Base-by-base conservation (phyloP, 2,329 filamentous ascomycete species). In the Ophiostoma triangulosporum region DNA sequence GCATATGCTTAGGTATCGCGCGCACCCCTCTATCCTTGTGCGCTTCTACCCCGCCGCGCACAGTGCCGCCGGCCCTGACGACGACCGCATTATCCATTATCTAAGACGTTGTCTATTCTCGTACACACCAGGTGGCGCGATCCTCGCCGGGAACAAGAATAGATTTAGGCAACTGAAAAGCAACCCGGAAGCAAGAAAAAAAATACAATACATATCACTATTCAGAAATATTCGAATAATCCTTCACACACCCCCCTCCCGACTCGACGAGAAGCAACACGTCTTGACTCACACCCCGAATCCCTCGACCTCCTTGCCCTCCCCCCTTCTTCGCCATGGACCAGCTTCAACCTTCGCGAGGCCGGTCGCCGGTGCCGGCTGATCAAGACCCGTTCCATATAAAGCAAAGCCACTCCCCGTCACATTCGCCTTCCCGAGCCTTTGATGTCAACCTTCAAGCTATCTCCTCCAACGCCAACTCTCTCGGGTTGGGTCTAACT, bases 361-460 rank as follows among this genome's bases (percentile, higher is more conserved):
- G 78, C 64, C 79, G 80, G 64, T 83, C 81, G 61, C 77, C 75
- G 60, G 83, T 81, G 63, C 72, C 73, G 64, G 74, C 77, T 63
- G 74, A 74, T 61, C 73, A 77, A 63, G 69, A 68, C 64, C 66
- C 72, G 71, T 74, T 54, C n/a, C 17, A 80, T 81, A 83, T 85
- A 83, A 84, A 76, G 66, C 79, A 80, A 66, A 76, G 71, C 60
- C 80, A 80, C 67, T 83, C 81, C 62, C 78, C 80, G 62, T 79
- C 81, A 62, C 77, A 53, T 11, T 60, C 59, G 64, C 77, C 76
- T 65, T 75, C 66, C 62, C 66, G 68, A 61, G 71, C 46, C 27
- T 33, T 32, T 14, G 20, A 74, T 64, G 70, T 73, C 64, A 72
- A 73, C 64, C 68, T 73, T 55, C 62, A 67, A 61, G 57, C 59